These are phyloP conservation scores for Filosporella fistucella DNA, from an alignment of 495 filamentous ascomycete species.

Conservation along the genomic window DNA sequence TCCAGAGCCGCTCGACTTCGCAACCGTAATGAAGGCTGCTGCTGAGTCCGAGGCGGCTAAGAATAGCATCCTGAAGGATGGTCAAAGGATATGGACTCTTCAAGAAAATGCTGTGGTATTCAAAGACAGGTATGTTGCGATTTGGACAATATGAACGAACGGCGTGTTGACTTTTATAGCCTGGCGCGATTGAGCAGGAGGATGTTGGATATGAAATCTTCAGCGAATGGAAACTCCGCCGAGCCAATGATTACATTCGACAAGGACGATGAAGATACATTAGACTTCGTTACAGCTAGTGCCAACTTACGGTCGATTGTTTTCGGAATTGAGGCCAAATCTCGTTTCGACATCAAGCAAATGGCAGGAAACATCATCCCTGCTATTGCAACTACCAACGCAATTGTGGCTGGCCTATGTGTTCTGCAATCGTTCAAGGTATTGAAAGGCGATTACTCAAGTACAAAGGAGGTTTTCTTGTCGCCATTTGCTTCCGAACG, in stretches of 20 bases:
- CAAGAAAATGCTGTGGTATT: constrained; percentile 86
- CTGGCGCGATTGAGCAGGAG: constrained; percentile 72
- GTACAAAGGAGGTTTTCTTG: constrained; percentile 59
- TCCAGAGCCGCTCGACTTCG: constrained; percentile 69
- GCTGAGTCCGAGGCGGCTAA: constrained; percentile 28
- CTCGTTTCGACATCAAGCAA: constrained; percentile 96
- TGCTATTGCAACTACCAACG: constrained; percentile 96
- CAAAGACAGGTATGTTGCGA: constrained; percentile 55
- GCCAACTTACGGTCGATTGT: constrained; percentile 82
- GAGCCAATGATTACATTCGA: constrained; percentile 78
- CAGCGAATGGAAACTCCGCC: constrained; percentile 38
- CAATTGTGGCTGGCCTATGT: constrained; percentile 89
- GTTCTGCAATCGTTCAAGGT: constrained; percentile 94
- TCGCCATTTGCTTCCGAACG: constrained; percentile 74
- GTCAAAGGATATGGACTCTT: constrained; percentile 74
- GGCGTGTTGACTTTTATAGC: constrained; percentile 34
- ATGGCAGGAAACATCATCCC: constrained; percentile 99
- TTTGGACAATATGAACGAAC: neutral
- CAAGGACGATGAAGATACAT: constrained; percentile 93
- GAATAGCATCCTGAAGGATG: constrained; percentile 52
- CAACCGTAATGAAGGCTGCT: constrained; percentile 35
- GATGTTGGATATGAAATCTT: constrained; percentile 53
- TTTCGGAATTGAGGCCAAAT: constrained; percentile 82
- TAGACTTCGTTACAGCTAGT: constrained; percentile 90
- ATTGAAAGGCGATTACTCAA: constrained; percentile 60